phyloP scores from a whole-genome alignment of 768 basidiomycete genomes.

The Leccinum boreale region DNA sequence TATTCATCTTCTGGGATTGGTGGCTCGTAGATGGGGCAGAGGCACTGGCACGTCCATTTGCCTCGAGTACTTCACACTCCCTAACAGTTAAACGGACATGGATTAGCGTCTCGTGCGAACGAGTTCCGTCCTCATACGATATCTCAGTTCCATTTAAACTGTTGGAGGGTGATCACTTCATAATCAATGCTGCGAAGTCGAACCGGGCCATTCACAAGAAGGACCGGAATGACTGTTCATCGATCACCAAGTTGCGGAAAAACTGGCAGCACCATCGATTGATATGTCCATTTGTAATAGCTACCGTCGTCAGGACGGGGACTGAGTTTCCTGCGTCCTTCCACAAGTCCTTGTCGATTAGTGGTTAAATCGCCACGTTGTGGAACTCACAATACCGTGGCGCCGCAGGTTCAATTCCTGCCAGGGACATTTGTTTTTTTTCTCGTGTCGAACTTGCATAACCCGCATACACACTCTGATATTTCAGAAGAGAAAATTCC shows the following conservation, averaged over 20 bases:
- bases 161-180: not conserved
- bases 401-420: conserved; percentile 36
- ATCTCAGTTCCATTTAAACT: not conserved
- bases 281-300: not conserved
- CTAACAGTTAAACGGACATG: not conserved
- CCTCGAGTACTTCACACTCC: not conserved
- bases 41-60: not conserved
- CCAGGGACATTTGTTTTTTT: conserved; percentile 31
- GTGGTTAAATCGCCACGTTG: conserved; percentile 43
- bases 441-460: no score
- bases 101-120: not conserved
- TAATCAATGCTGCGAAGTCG: not conserved
- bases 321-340: conserved; percentile 11
- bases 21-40: not conserved
- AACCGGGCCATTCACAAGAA: no score
- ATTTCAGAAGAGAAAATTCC: not conserved
- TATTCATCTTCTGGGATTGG: not conserved
- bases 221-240: no score
- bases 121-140: not conserved
- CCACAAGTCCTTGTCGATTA: conserved; percentile 40
- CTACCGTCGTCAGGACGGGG: not conserved
- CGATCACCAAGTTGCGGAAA: no score
- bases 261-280: not conserved
- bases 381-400: conserved; percentile 35
- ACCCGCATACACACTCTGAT: not conserved